phyloP scores from a whole-genome alignment of 2,329 filamentous ascomycete genomes.

The Beauveria varroae region DNA sequence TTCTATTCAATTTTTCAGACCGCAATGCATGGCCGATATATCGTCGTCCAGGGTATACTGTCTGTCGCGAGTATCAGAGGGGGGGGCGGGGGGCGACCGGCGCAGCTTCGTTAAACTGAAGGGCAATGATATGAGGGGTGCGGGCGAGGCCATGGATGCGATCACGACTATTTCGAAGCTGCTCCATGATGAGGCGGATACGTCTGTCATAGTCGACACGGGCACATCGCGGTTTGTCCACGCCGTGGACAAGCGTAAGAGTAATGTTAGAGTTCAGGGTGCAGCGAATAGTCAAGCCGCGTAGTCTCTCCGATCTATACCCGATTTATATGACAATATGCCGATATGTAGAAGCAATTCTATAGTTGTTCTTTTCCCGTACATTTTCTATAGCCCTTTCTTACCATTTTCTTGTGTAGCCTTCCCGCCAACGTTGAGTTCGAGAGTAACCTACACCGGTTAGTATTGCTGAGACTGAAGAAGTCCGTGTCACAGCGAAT shows the following conservation, averaged over 20 bases:
- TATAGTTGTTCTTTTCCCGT: not conserved
- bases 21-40: slow-evolving; percentile 49
- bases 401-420: not conserved
- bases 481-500: too few relatives aligned
- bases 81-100: slow-evolving; percentile 26
- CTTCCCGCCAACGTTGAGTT: slow-evolving; percentile 7
- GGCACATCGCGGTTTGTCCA: slow-evolving; percentile 39
- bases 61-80: slow-evolving; percentile 18
- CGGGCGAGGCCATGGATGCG: slow-evolving; percentile 53
- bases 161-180: slow-evolving; percentile 46
- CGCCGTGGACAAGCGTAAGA: not conserved
- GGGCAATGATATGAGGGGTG: slow-evolving; percentile 46
- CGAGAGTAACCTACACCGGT: not conserved
- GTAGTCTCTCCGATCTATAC: not conserved
- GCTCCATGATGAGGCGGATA: slow-evolving; percentile 33
- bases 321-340: not conserved
- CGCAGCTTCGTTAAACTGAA: slow-evolving; percentile 37
- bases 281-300: not conserved
- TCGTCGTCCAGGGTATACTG: slow-evolving; percentile 51
- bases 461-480: not conserved
- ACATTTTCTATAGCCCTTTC: not conserved
- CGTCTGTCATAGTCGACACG: slow-evolving; percentile 36
- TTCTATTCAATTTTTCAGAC: slow-evolving; percentile 39
- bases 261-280: not conserved
- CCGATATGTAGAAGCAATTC: not conserved